Base-by-base conservation (phyloP, 2,329 filamentous ascomycete genomes). In the Clarireedia sp. region DNA sequence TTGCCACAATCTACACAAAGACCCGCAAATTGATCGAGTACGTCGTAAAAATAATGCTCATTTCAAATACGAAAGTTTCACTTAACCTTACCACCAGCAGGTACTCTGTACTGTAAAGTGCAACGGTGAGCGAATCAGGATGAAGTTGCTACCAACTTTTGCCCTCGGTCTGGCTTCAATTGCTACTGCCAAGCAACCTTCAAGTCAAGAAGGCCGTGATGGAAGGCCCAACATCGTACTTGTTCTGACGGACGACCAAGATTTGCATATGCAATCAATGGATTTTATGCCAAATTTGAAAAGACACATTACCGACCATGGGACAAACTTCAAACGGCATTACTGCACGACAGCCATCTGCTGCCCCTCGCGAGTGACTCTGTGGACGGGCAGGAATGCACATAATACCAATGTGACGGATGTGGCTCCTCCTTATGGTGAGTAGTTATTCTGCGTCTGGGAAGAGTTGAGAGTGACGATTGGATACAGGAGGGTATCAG, bases 191-290 rank as follows among this genome's bases (percentile, higher is more conserved):
- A 23, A 56, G 19, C 56, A 63, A 56, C 21, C 48, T 44, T 47
- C 59, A 29, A 45, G 59, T 16, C 41, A 44, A 10, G 17, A 57
- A n/a, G 48, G 40, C 2, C 38, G 54, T 26, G 57, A 58, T 52
- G 45, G 26, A n/a, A 59, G 62, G 55, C 75, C 77, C 1, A 85
- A 85, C 61, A 78, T 85, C 57, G 70, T 85, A 33, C 82, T 86
- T 60, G 77, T 86, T 58, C 70, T 86, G 41, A 83, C 81, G 0
- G 83, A 86, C 63, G 82, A 86, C 62, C 83, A 86, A 65, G 82
- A 86, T 64, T 66, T 82, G 3, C 77, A 81, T 60, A 69, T 86
- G 62, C 70, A 80, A 48, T 85, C 82, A 0, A 60, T 84, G 2
- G 72, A 77, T 16, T 83, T 83, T 62, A 78, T 81, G 68, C 79